Percentiles rank a stretch among this genome's conserved stretches.
Conservation (phyloP, 2,329 filamentous ascomycete species). For the Colletotrichum nymphaeae region DNA sequence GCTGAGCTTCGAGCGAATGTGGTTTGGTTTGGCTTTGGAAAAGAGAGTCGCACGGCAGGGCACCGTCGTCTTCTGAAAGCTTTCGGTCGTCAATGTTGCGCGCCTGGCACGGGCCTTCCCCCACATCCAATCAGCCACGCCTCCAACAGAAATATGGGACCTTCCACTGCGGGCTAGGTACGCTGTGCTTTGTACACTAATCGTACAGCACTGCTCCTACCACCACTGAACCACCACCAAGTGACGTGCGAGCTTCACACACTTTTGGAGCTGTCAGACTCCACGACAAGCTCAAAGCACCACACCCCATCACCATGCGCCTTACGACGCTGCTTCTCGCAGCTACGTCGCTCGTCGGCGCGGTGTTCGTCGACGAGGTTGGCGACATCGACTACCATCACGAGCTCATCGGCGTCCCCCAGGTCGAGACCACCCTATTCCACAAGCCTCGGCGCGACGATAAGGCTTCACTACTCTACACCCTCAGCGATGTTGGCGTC, state of each 20-base stretch:
- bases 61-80: constrained; percentile 11
- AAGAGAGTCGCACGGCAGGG: constrained; percentile 6
- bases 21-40: neutral
- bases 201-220: neutral
- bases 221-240: neutral
- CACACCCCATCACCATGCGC: constrained; percentile 35
- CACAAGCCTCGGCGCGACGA: constrained; percentile 85
- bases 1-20: neutral
- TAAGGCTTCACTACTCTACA: constrained; percentile 91
- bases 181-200: neutral
- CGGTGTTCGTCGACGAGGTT: constrained; percentile 91
- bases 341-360: constrained; percentile 59
- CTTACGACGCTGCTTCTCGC: constrained; percentile 46
- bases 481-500: constrained; percentile 84
- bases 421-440: constrained; percentile 90
- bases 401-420: constrained; percentile 85
- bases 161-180: neutral
- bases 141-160: neutral
- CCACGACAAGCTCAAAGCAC: constrained; percentile 26
- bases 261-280: constrained; percentile 21
- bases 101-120: constrained; percentile 20
- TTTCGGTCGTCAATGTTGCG: constrained; percentile 23
- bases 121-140: constrained; percentile 20
- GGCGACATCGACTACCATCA: constrained; percentile 94
- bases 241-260: constrained; percentile 22